These are phyloP conservation scores for Phaseolus coccineus DNA, from an alignment of 331 rosid genomes.

Conservation along the genomic window DNA sequence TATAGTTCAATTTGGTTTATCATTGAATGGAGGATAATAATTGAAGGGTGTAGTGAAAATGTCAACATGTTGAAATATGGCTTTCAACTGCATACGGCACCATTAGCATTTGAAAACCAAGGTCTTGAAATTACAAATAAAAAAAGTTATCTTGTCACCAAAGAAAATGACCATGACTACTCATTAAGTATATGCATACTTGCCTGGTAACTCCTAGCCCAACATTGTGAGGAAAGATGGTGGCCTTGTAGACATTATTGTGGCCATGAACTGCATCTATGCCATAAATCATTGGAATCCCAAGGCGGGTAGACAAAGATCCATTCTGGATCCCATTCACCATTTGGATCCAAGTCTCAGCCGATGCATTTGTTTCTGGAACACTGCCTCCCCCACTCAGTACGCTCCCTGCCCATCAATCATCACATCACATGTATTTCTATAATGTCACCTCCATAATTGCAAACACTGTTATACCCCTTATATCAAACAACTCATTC, in stretches of 20 bases:
- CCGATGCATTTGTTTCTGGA: conserved; percentile 67
- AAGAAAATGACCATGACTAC: not conserved
- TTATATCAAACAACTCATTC: not conserved
- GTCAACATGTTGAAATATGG: not conserved
- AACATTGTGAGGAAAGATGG: conserved; percentile 81
- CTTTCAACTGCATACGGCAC: not conserved
- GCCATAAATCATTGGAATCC: conserved; percentile 91
- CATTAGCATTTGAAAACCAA: not conserved
- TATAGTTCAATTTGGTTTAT: not conserved
- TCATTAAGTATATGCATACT: not conserved
- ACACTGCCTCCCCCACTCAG: conserved; percentile 89
- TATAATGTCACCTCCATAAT: not conserved
- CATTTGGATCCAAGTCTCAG: conserved; percentile 70
- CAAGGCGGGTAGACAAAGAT: conserved; percentile 78
- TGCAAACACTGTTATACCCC: not conserved
- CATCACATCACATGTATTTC: not conserved
- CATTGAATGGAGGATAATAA: not conserved
- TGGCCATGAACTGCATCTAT: conserved; percentile 92
- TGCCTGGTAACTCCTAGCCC: conserved; percentile 87
- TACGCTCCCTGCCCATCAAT: conserved; percentile 64
- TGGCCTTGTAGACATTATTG: conserved; percentile 76
- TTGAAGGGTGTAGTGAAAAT: not conserved
- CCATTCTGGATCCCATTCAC: conserved; percentile 76
- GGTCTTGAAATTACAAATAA: not conserved
- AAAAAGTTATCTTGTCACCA: not conserved